Evolutionary conservation across 176 grass and related monocot species (phyloP).

Genomic region (Triticum turgidum): DNA sequence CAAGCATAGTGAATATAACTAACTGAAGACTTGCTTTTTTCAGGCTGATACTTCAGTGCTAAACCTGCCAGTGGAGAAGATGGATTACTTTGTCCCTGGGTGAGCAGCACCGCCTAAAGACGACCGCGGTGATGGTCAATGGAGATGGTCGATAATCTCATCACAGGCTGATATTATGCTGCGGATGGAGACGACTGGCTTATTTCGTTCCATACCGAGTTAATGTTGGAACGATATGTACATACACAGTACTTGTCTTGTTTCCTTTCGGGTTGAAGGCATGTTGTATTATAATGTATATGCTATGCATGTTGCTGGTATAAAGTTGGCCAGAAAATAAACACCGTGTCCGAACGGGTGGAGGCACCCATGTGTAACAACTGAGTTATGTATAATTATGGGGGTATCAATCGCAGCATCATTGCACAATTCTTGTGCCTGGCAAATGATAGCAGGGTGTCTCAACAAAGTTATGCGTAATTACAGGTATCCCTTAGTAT

Average conservation of each 20-base stretch:
- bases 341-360: neutral
- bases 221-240: slow-evolving; percentile 28
- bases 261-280: neutral
- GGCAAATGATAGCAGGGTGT: neutral
- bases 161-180: neutral
- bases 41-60: slow-evolving; percentile 86
- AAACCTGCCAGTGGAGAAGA: slow-evolving; percentile 93
- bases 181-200: neutral
- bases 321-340: neutral
- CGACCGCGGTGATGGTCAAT: neutral
- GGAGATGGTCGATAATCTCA: neutral
- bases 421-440: neutral
- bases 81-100: slow-evolving; percentile 92
- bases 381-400: neutral
- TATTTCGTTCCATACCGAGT: neutral
- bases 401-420: neutral
- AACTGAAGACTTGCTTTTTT: neutral
- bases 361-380: neutral
- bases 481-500: neutral
- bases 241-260: slow-evolving; percentile 10
- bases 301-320: slow-evolving; percentile 7
- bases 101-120: slow-evolving; percentile 17
- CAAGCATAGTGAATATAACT: neutral
- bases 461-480: neutral
- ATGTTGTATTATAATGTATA: too few species aligned